phyloP scores from a whole-genome alignment of 1,284 basidiomycete genomes.

The Heterobasidion annosum region DNA sequence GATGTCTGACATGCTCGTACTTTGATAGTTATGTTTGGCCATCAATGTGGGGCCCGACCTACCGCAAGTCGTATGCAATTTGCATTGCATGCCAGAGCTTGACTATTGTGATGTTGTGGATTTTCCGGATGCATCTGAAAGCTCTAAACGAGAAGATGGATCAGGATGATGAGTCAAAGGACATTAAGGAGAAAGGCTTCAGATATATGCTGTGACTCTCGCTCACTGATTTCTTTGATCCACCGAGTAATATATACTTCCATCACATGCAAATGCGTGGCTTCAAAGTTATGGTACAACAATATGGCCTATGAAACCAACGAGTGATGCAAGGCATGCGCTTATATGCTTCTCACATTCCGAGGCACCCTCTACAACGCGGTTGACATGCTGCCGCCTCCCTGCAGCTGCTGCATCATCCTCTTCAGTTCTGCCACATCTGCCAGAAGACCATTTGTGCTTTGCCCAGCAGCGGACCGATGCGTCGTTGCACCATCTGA shows the following conservation, averaged over 20 bases:
- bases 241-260: too few species aligned
- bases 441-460: slow-evolving; percentile 48
- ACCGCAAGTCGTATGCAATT: slow-evolving; percentile 35
- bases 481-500: slow-evolving; percentile 40
- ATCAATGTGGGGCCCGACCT: slow-evolving; percentile 29
- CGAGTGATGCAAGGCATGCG: neutral
- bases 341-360: neutral
- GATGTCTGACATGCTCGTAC: neutral
- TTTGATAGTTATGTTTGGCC: slow-evolving; percentile 30
- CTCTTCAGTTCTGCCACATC: slow-evolving; percentile 64
- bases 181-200: slow-evolving; percentile 32
- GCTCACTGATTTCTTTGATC: too few species aligned
- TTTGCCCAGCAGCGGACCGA: slow-evolving; percentile 26
- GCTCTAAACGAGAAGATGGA: slow-evolving; percentile 37
- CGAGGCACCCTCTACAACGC: neutral
- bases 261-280: too few species aligned
- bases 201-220: slow-evolving; percentile 34
- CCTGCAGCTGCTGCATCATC: slow-evolving; percentile 37
- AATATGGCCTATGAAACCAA: neutral
- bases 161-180: slow-evolving; percentile 25
- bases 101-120: slow-evolving; percentile 43
- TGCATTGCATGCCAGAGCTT: slow-evolving; percentile 39
- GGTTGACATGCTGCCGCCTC: neutral
- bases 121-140: slow-evolving; percentile 42
- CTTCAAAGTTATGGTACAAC: neutral